A percentile compares a stretch with the other conserved stretches of the same genome.
Evolutionary conservation across 257 asterid species (phyloP).

Genomic region (Solanum habrochaites): DNA sequence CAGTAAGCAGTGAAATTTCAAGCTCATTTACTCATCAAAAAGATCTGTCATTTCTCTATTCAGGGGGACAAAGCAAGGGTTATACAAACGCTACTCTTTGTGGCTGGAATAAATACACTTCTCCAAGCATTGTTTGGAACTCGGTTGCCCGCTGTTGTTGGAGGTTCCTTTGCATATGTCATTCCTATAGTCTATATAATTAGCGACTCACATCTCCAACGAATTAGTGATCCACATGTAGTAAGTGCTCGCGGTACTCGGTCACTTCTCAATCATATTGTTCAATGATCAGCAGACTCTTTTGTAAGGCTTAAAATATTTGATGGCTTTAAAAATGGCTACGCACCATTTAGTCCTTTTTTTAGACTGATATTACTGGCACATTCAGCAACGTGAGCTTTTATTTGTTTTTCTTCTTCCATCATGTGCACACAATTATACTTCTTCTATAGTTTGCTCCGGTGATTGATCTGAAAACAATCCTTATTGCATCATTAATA

Average conservation of each 20-base stretch:
- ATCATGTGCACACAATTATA: not conserved
- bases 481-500: not conserved
- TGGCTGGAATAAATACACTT: conserved; percentile 92
- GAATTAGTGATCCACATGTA: conserved; percentile 53
- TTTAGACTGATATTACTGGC: not conserved
- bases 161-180: conserved; percentile 89
- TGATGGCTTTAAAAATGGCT: not conserved
- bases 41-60: not conserved
- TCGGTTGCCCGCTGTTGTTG: conserved; percentile 86
- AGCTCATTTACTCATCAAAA: not conserved
- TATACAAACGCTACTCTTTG: conserved; percentile 84
- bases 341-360: not conserved
- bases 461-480: not conserved
- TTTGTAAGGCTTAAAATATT: not conserved
- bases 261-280: not conserved
- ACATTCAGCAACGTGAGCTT: not conserved
- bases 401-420: not conserved
- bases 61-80: conserved; percentile 95
- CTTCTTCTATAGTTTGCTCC: not conserved
- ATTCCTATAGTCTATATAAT: conserved; percentile 72
- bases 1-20: not conserved
- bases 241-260: conserved; percentile 27
- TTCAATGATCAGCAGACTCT: not conserved
- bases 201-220: conserved; percentile 60
- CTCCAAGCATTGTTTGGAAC: conserved; percentile 93